A percentile compares a stretch with the other conserved stretches of the same genome.
phyloP scores from a whole-genome alignment of 306 rosid species.

The Sophora flavescens region DNA sequence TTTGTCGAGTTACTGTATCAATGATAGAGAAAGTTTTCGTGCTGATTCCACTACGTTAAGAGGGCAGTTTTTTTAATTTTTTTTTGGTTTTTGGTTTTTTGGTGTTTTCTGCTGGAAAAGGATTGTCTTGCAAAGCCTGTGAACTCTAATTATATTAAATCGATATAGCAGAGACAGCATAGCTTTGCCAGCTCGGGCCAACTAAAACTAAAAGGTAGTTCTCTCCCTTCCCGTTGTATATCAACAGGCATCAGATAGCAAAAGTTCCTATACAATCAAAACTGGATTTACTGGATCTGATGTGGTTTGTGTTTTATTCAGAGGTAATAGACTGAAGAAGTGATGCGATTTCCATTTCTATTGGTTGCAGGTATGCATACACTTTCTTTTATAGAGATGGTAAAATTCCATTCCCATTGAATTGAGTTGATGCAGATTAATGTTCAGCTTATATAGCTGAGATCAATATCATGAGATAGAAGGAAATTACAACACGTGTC shows the following conservation, averaged over 20 bases:
- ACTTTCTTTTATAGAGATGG: not conserved
- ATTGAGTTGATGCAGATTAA: no score
- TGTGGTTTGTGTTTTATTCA: not conserved
- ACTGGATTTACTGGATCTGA: constrained; percentile 11
- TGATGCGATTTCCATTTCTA: not conserved
- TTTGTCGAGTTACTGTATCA: not conserved
- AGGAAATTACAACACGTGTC: no score
- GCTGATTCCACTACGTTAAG: not conserved
- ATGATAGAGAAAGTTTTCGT: constrained; percentile 19
- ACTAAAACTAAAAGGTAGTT: constrained; percentile 20
- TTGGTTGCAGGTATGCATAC: not conserved
- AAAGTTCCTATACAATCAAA: not conserved
- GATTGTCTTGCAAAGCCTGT: not conserved
- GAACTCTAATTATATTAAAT: not conserved
- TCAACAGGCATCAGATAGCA: not conserved
- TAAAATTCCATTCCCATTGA: no score
- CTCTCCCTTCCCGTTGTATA: constrained; percentile 1
- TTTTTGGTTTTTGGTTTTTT: no score
- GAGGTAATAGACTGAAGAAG: not conserved
- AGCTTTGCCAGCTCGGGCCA: constrained; percentile 15
- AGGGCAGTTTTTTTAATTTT: not conserved
- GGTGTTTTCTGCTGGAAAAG: not conserved
- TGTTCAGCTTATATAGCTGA: no score
- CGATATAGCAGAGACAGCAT: not conserved
- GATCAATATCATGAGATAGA: no score